Conservation (phyloP, 768 basidiomycete species). For the Agaricus blazei region DNA sequence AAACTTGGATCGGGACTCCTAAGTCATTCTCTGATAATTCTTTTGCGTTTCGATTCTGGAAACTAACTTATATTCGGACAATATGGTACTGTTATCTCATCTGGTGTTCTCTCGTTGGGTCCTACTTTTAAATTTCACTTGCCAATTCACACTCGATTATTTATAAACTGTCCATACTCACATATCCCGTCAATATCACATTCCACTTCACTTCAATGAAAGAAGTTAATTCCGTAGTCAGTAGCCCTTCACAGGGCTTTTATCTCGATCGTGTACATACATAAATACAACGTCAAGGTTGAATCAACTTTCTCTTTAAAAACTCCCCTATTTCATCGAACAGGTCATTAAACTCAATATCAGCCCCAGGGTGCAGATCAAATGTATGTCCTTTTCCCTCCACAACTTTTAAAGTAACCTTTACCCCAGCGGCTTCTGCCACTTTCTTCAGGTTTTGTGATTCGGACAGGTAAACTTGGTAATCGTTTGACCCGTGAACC, state of each 20-base stretch:
- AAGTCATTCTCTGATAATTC: conserved; percentile 6
- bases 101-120: too few relatives aligned
- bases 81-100: too few relatives aligned
- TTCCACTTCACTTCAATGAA: not conserved
- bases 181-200: too few relatives aligned
- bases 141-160: too few relatives aligned
- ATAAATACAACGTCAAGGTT: not conserved
- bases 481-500: conserved; percentile 44
- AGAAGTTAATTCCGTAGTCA: too few relatives aligned
- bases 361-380: conserved; percentile 42
- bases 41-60: not conserved
- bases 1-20: conserved; percentile 47
- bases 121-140: too few relatives aligned
- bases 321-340: conserved; percentile 10
- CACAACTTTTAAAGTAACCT: conserved; percentile 18
- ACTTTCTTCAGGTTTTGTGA: conserved; percentile 29
- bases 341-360: conserved; percentile 18
- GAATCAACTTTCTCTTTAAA: not conserved
- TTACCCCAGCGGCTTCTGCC: conserved; percentile 26
- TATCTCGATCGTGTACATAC: too few relatives aligned
- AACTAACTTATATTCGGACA: too few relatives aligned
- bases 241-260: too few relatives aligned
- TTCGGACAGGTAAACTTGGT: conserved; percentile 38
- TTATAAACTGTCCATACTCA: too few relatives aligned
- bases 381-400: conserved; percentile 46